Evolutionary conservation across 371 early-diverging fungal genomes (phyloP).

Genomic region (Mortierella sp.): DNA sequence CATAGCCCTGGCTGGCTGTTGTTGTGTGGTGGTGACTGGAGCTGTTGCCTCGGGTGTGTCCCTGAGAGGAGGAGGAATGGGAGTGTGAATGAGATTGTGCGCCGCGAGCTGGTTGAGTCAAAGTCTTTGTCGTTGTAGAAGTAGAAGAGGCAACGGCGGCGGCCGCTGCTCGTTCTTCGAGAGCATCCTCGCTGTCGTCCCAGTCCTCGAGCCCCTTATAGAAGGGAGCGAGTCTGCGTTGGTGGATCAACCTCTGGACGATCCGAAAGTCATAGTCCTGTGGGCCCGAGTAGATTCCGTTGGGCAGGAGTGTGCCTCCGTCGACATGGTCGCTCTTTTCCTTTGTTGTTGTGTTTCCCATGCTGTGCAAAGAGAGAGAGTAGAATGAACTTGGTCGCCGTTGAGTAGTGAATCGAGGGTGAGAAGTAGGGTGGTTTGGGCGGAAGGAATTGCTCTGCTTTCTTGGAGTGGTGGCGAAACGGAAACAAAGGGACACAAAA

Average conservation of each 20-base stretch:
- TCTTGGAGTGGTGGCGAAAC: neutral
- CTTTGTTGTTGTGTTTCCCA: constrained; percentile 63
- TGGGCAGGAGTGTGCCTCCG: constrained; percentile 78
- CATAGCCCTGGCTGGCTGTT: constrained; percentile 8
- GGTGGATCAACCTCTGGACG: constrained; percentile 82
- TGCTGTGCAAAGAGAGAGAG: constrained; percentile 28
- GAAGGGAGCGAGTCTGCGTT: constrained; percentile 87
- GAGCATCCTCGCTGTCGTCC: constrained; percentile 65
- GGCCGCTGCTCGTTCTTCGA: constrained; percentile 34
- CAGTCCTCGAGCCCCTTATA: constrained; percentile 82
- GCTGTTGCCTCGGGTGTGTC: constrained; percentile 18
- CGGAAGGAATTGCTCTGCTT: too few relatives aligned
- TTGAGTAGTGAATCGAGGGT: neutral
- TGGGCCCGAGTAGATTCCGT: constrained; percentile 79
- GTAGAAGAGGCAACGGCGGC: constrained; percentile 7
- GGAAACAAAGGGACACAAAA: too few relatives aligned
- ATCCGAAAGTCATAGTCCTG: constrained; percentile 85
- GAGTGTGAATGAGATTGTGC: constrained; percentile 24
- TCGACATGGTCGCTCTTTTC: constrained; percentile 76
- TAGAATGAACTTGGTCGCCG: neutral
- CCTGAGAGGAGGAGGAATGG: constrained; percentile 11
- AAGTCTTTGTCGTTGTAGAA: constrained; percentile 12
- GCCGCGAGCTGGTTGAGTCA: constrained; percentile 10
- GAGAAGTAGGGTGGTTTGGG: neutral
- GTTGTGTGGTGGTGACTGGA: constrained; percentile 16